Percentiles rank a stretch among this genome's conserved stretches.
Conservation (phyloP, 2,329 filamentous ascomycete genomes). For the Ceratocystis cacaofunesta region DNA sequence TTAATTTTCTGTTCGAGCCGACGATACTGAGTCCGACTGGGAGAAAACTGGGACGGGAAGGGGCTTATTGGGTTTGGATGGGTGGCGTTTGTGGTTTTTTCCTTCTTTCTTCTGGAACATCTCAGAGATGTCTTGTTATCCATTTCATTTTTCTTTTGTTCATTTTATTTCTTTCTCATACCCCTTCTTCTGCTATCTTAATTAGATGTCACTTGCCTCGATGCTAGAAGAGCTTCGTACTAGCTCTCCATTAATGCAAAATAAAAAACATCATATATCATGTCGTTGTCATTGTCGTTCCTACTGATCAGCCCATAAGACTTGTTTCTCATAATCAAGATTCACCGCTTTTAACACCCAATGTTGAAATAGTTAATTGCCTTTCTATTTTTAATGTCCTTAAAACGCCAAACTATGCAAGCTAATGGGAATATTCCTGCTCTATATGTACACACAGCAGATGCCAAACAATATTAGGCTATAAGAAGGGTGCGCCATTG, state of each 20-base stretch:
- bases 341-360: too few relatives aligned
- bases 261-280: neutral
- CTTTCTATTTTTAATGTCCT: conserved; percentile 8
- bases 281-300: neutral
- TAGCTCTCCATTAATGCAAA: neutral
- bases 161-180: neutral
- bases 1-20: neutral
- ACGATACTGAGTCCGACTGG: neutral
- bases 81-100: neutral
- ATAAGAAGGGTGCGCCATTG: neutral
- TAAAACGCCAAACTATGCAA: conserved; percentile 12
- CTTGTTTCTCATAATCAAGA: neutral
- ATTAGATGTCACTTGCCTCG: neutral
- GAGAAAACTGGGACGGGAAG: neutral
- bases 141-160: neutral
- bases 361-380: neutral
- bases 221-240: neutral
- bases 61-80: neutral
- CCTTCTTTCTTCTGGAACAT: neutral
- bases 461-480: neutral
- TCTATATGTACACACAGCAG: conserved; percentile 4
- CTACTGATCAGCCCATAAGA: neutral
- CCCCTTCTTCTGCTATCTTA: neutral
- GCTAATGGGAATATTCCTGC: neutral
- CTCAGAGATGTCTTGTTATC: neutral